Evolutionary conservation across 805 yeast genomes (phyloP).

Genomic region (Komagataella pastoris): DNA sequence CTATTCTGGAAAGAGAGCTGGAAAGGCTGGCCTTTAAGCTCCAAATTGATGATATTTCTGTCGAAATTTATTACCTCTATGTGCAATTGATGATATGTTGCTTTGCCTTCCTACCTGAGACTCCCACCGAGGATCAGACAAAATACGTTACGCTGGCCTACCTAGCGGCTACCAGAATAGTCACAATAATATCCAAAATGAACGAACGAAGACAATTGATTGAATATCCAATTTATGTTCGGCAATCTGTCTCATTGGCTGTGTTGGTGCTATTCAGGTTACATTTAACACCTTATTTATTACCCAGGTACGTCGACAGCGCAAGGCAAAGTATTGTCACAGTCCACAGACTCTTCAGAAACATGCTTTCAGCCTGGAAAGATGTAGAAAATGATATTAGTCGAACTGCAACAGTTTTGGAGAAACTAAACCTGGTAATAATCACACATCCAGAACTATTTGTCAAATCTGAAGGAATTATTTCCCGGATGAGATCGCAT

Average conservation of each 20-base stretch:
- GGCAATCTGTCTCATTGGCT: slow-evolving; percentile 77
- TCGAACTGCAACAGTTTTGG: slow-evolving; percentile 82
- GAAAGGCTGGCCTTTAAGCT: slow-evolving; percentile 57
- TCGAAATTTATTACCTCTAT: slow-evolving; percentile 70
- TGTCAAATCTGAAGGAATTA: slow-evolving; percentile 58
- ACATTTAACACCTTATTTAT: slow-evolving; percentile 62
- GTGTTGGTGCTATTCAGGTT: slow-evolving; percentile 70
- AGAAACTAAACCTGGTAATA: slow-evolving; percentile 75
- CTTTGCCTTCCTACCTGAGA: slow-evolving; percentile 84
- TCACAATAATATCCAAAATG: slow-evolving; percentile 64
- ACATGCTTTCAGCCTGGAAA: slow-evolving; percentile 85
- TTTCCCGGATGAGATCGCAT: slow-evolving; percentile 83
- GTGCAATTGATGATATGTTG: slow-evolving; percentile 73
- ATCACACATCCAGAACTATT: slow-evolving; percentile 81
- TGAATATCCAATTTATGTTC: slow-evolving; percentile 74
- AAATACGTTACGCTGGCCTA: slow-evolving; percentile 75
- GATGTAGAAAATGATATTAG: slow-evolving; percentile 83
- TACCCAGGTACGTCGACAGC: slow-evolving; percentile 69
- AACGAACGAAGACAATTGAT: slow-evolving; percentile 57
- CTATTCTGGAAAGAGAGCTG: slow-evolving; percentile 68
- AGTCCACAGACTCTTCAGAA: slow-evolving; percentile 76
- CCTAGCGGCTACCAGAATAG: slow-evolving; percentile 64
- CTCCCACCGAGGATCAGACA: slow-evolving; percentile 78
- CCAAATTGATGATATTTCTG: slow-evolving; percentile 50
- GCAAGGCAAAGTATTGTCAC: slow-evolving; percentile 91